phyloP scores from a whole-genome alignment of 495 filamentous ascomycete species.

The Acidomyces sp. region DNA sequence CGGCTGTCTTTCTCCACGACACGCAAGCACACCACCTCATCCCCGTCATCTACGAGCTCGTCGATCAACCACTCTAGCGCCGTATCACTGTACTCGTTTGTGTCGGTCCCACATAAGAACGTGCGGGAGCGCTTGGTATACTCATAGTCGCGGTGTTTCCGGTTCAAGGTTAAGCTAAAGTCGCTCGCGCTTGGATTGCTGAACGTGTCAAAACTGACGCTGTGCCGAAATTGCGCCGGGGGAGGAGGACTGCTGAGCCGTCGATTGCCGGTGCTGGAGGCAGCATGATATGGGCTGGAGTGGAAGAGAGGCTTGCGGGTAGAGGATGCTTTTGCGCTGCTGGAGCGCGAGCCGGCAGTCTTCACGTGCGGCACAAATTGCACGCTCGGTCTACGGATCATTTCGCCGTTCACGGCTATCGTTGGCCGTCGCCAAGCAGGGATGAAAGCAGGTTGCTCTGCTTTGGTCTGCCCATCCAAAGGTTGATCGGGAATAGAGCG shows the following conservation, averaged over 20 bases:
- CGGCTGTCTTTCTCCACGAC: constrained; percentile 72
- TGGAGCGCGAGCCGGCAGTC: constrained; percentile 8
- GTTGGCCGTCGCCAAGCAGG: constrained; percentile 18
- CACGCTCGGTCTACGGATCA: constrained; percentile 11
- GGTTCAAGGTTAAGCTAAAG: constrained; percentile 73
- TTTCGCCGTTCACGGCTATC: not conserved
- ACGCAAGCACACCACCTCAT: constrained; percentile 86
- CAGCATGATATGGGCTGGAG: not conserved
- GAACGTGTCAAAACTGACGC: constrained; percentile 90
- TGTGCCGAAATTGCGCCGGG: constrained; percentile 22
- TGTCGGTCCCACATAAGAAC: constrained; percentile 87
- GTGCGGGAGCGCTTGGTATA: constrained; percentile 73
- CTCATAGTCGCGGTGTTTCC: constrained; percentile 81
- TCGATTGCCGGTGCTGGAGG: not conserved
- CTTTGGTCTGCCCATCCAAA: constrained; percentile 4
- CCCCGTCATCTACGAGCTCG: constrained; percentile 90
- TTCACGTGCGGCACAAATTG: constrained; percentile 16
- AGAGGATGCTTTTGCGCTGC: constrained; percentile 10
- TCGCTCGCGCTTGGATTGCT: constrained; percentile 69
- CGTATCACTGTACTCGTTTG: constrained; percentile 91
- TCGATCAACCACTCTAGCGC: constrained; percentile 89
- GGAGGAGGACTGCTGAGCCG: constrained; percentile 15
- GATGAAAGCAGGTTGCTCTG: constrained; percentile 10
- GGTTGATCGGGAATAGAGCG: constrained; percentile 7
- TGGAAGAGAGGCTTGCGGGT: too few relatives aligned